A percentile compares a stretch with the other conserved stretches of the same genome.
Evolutionary conservation across 345 rosid genomes (phyloP).

Genomic region (Boechera stricta): DNA sequence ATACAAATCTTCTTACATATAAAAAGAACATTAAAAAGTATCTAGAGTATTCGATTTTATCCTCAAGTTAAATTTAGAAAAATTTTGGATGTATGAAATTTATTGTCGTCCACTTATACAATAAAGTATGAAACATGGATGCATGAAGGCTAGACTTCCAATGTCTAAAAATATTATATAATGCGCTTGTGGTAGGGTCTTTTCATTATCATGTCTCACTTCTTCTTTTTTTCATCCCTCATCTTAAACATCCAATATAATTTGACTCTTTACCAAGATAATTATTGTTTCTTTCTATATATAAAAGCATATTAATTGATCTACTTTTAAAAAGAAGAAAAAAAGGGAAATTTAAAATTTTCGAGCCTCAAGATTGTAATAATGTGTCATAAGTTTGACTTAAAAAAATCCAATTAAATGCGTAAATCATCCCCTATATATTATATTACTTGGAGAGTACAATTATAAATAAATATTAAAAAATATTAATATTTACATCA

Average conservation of each 20-base stretch:
- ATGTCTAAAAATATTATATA: conserved; percentile 33
- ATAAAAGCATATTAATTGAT: neutral
- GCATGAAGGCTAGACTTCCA: conserved; percentile 50
- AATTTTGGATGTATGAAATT: conserved; percentile 10
- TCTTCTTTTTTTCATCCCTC: conserved; percentile 24
- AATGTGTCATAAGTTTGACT: conserved; percentile 29
- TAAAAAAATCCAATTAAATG: neutral
- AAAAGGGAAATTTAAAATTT: neutral
- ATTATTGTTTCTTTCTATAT: neutral
- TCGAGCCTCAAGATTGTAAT: conserved; percentile 37
- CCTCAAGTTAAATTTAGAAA: conserved; percentile 8
- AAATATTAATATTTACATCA: too few relatives aligned
- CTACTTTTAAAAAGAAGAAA: neutral
- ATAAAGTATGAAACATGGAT: conserved; percentile 44
- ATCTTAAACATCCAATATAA: conserved; percentile 6
- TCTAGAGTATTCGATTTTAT: conserved; percentile 26
- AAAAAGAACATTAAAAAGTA: neutral
- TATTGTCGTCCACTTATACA: conserved; percentile 44
- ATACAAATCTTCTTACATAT: neutral
- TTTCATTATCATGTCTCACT: conserved; percentile 43
- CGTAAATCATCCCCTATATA: neutral
- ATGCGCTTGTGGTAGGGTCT: conserved; percentile 47
- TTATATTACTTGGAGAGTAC: too few relatives aligned
- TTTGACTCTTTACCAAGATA: conserved; percentile 2
- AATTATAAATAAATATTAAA: too few relatives aligned